Evolutionary conservation across 768 basidiomycete genomes (phyloP), one percentile per base, ranked within the genome.

Genomic region (Russula brevipes): DNA sequence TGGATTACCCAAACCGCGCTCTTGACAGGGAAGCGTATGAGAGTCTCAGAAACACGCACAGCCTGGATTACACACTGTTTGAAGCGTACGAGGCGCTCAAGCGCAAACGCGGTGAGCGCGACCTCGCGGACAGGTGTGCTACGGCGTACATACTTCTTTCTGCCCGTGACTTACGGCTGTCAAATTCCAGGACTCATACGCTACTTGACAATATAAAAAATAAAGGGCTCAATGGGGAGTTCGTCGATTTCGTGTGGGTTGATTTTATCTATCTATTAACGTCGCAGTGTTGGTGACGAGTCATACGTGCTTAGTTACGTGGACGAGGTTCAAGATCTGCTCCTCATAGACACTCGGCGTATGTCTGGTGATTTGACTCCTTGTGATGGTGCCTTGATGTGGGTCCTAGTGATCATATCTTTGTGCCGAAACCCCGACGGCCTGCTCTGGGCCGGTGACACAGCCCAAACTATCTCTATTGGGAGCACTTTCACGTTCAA

Each of bases 371-470:
- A 31, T 44, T 1, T n/a, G 12, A 3, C 8, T 12, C 51, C 14
- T 39, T 9, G 44, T 3, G 39, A 17, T 4, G 11, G 17, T 38
- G 11, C 7, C 42, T 31, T 63, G 9, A 44, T 36, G n/a, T 3
- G 19, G 11, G 10, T 9, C 41, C 9, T 60, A 89, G 88, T 90
- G 4, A 71, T 90, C 45, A 75, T 87, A 36, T 75, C 76, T 0
- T 69, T 90, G n/a, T 89, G 86, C 64, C 72, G 72, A 11, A 89
- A 89, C 68, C 79, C 82, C 0, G 75, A 87, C 55, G 88, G 88
- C 0, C 72, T 89, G 19, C 86, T 90, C 65, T 89, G 87, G 86
- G 88, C 87, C 1, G 89, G 89, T 0, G 89, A 91, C 69, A 89
- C 89, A 0, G 87, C 89, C 0, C 89, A 91, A 66, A 87, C 88